Percentiles rank a stretch among this genome's conserved stretches.
These are phyloP conservation scores for Corrigiola litoralis DNA, from an alignment of 179 eudicot species.

Conservation along the genomic window DNA sequence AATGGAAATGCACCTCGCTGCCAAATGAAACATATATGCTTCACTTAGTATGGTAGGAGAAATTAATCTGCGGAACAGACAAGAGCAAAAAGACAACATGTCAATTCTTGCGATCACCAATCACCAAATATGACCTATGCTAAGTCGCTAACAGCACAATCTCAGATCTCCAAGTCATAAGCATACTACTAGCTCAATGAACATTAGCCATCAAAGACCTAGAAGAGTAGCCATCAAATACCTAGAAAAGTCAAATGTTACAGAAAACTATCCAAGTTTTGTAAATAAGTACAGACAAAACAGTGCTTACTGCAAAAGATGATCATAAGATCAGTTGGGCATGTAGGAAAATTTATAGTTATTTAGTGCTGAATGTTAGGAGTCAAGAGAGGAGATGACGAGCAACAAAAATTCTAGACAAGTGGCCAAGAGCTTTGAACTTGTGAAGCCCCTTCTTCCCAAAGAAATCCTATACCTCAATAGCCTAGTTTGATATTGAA, in stretches of 20 bases:
- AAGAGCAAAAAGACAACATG: conserved; percentile 3
- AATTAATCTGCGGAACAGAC: conserved; percentile 14
- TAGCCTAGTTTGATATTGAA: too few species aligned
- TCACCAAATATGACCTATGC: background rate
- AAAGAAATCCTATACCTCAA: too few species aligned
- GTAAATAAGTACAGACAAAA: background rate
- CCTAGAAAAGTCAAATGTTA: background rate
- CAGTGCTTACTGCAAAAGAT: background rate
- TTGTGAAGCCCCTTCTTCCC: too few species aligned
- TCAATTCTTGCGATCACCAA: conserved; percentile 7
- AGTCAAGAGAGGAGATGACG: too few species aligned
- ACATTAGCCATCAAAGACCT: too few species aligned
- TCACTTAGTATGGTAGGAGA: conserved; percentile 26
- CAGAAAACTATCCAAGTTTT: too few species aligned
- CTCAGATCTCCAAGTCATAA: background rate
- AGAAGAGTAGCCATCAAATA: background rate
- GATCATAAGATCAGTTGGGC: too few species aligned
- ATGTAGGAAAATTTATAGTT: too few species aligned
- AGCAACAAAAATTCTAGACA: too few species aligned
- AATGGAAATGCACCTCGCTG: conserved; percentile 87
- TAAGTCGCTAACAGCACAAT: background rate
- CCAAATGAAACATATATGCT: conserved; percentile 32
- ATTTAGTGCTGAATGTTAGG: too few species aligned
- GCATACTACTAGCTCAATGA: background rate
- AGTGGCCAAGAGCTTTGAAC: too few species aligned